Base-by-base conservation (phyloP, 2,329 filamentous ascomycete species). In the Amauroascus verrucosus region DNA sequence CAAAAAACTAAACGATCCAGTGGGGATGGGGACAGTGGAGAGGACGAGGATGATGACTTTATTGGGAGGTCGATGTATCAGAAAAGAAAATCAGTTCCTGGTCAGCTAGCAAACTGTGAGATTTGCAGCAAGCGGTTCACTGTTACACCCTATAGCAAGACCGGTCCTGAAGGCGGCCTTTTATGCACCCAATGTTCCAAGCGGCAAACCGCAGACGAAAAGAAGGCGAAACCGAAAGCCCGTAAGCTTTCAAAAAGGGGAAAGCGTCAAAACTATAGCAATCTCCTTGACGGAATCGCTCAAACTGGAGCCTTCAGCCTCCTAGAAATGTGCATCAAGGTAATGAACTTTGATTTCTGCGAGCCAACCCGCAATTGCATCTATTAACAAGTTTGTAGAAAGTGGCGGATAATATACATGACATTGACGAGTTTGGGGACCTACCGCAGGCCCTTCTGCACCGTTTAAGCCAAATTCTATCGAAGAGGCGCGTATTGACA, bases 101-200 rank as follows among this genome's bases (percentile, higher is more conserved):
- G 88, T 1, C 91, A 97, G 67, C 80, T 91, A 64, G 88, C 86
- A 58, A 90, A 95, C 60, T 97, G 91, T 65, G 88, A 86, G 57
- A 72, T 83, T 2, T 97, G 91, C 67, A 77, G 79, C 41, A 95
- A 93, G 58, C 83, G 89, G 35, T 97, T 97, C 64, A 95, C 88
- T 0, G 90, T 97, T 43, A 96, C 91, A 0, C 79, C 88, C 0
- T 96, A 96, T 71, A 89, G 85, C 57, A 85, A 88, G 59, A 79
- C 83, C 26, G 88, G 86, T 0, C 85, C 87, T 0, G 77, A 85
- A n/a, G 90, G 90, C 3, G 88, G 88, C 14, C 74, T 97, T n/a
- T 75, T 96, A 1, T 97, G 91, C 65, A 77, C 77, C 2, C 82
- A 86, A 20, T 97, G 91, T 63, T 85, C 87, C 20, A 89, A 85